Conservation (phyloP, 768 basidiomycete genomes). For the Basidioascus undulatus region DNA sequence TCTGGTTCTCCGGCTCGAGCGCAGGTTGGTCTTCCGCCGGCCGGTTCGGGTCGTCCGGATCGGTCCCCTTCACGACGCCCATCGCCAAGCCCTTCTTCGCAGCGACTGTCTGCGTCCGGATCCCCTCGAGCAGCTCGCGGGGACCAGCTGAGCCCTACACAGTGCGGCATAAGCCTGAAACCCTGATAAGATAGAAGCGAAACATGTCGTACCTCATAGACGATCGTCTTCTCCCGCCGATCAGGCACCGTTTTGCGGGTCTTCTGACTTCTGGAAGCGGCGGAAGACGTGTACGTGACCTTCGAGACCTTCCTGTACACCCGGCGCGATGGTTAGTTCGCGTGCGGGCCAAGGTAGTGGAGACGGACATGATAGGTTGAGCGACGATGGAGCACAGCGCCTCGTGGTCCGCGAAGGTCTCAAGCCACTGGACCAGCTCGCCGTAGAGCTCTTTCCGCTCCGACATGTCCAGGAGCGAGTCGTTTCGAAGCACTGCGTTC, state of each 20-base stretch:
- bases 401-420: conserved; percentile 64
- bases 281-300: conserved; percentile 26
- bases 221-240: conserved; percentile 38
- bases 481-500: conserved; percentile 74
- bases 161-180: not conserved
- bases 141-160: conserved; percentile 59
- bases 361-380: conserved; percentile 80
- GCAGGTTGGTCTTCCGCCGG: too few relatives aligned
- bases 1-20: conserved; percentile 57
- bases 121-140: conserved; percentile 69
- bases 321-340: conserved; percentile 11
- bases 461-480: conserved; percentile 84
- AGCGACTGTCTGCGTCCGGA: conserved; percentile 77
- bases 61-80: too few relatives aligned
- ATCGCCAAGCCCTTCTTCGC: conserved; percentile 71
- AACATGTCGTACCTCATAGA: conserved; percentile 42
- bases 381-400: conserved; percentile 86
- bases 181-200: too few relatives aligned
- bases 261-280: not conserved
- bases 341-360: conserved; percentile 28
- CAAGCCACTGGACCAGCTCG: conserved; percentile 74
- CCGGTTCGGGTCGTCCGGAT: too few relatives aligned
- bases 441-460: conserved; percentile 64
- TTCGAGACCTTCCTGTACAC: conserved; percentile 19
- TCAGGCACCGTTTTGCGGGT: not conserved